Evolutionary conservation across 2,329 filamentous ascomycete genomes (phyloP), one percentile per base, ranked within the genome.

Genomic region (Harringtonia lauricola): DNA sequence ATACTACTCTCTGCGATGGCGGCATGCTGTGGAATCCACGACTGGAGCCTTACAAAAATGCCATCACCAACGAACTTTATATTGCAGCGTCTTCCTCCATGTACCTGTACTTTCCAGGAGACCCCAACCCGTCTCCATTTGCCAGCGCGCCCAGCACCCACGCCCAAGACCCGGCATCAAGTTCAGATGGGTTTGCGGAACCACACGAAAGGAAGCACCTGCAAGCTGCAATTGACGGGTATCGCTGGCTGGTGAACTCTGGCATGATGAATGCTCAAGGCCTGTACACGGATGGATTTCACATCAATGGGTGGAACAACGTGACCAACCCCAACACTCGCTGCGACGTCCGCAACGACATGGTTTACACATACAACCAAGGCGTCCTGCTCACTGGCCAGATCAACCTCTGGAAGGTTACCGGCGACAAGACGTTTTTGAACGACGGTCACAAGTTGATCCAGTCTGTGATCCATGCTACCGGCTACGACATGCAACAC

Each of bases 281-380:
- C 0, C 66, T 95, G 1, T 94, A 86, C 57, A 78, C 79, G 0
- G 90, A 96, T 54, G 90, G 90, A 12, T 96, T 87, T 58, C 90
- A 96, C 60, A 83, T 96, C 55, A 75, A 70, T 14, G 76, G 76
- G 21, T 84, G 72, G 64, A 64, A 67, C 22, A 73, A 77, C 45
- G 64, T 66, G 8, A 71, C 72, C 47, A 71, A 70, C 22, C 77
- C 80, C 40, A 87, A 84, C 44, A 80, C 76, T 1, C 71, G 76
- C 49, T 95, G 90, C 59, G 86, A 95, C 57, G 60, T 76, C 40
- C 76, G 88, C 39, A 86, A 95, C 60, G 79, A 89, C 52, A 90
- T 88, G 80, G 83, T 95, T 9, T 95, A 89, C 62, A 94, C 88
- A 0, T 95, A 96, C 66, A 96, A 96, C 63, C 90, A 96, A 61